phyloP scores from a whole-genome alignment of 495 filamentous ascomycete genomes.

The Xylaria acuta region DNA sequence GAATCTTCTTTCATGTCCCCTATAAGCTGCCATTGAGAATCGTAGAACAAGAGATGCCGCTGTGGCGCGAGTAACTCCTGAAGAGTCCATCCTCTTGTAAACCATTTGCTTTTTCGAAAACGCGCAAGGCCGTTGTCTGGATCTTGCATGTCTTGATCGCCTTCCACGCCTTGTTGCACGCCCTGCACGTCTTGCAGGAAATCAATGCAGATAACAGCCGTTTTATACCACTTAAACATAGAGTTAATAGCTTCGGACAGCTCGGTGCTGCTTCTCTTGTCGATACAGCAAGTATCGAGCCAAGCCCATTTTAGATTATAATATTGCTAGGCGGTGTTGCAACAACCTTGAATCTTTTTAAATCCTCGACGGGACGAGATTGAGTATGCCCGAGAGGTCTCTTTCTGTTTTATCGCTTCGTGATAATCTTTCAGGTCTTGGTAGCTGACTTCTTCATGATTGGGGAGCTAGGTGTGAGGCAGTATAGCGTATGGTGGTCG shows the following conservation, averaged over 20 bases:
- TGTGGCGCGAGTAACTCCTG: not conserved
- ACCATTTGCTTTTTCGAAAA: not conserved
- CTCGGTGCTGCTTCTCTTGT: not conserved
- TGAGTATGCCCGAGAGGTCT: not conserved
- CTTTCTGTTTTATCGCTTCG: not conserved
- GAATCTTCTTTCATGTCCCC: not conserved
- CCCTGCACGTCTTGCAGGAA: not conserved
- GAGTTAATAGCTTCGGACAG: not conserved
- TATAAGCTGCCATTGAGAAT: not conserved
- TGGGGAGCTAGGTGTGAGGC: not conserved
- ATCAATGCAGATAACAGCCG: not conserved
- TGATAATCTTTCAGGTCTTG: not conserved
- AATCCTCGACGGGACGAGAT: not conserved
- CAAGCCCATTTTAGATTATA: not conserved
- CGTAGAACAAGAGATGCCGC: not conserved
- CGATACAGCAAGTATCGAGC: not conserved
- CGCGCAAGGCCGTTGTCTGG: not conserved
- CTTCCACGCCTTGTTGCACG: not conserved
- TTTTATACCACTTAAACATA: not conserved
- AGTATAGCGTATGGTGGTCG: not conserved
- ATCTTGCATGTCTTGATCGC: too few species aligned
- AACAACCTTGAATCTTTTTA: not conserved
- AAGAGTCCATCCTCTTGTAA: not conserved
- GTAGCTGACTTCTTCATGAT: not conserved
- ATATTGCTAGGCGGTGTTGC: not conserved